Percentiles rank a stretch among this genome's conserved stretches.
These are phyloP conservation scores for Trichoderma polysporum DNA, from an alignment of 2,329 filamentous ascomycete genomes.

Conservation along the genomic window DNA sequence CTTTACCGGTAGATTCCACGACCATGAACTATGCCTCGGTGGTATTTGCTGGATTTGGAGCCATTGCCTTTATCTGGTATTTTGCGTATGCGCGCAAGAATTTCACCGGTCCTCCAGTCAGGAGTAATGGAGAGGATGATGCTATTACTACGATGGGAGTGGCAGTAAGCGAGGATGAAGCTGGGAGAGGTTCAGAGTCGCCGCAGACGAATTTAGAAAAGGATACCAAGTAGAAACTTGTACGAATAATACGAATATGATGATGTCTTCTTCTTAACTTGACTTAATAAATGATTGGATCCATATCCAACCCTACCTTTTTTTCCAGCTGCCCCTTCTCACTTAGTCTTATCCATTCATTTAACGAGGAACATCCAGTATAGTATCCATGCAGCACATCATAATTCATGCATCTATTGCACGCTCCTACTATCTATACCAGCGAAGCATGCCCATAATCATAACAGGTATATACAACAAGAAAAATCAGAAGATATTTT, in stretches of 20 bases:
- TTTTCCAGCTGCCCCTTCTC: not conserved
- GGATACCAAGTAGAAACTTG: not conserved
- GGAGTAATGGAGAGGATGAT: not conserved
- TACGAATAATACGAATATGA: slow-evolving; percentile 2
- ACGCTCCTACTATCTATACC: slow-evolving; percentile 16
- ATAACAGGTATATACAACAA: slow-evolving; percentile 20
- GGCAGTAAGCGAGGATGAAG: not conserved
- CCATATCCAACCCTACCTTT: not conserved
- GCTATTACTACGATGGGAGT: slow-evolving; percentile 5
- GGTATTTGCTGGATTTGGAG: slow-evolving; percentile 62
- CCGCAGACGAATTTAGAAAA: not conserved
- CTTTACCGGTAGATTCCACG: slow-evolving; percentile 54
- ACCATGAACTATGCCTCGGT: slow-evolving; percentile 68
- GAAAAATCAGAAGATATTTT: not conserved
- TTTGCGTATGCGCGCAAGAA: slow-evolving; percentile 61
- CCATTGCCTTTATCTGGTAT: slow-evolving; percentile 63
- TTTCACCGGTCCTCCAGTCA: slow-evolving; percentile 57
- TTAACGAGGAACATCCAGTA: not conserved
- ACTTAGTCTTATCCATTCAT: not conserved
- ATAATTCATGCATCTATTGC: slow-evolving; percentile 19
- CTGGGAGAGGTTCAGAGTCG: slow-evolving; percentile 11
- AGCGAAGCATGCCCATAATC: slow-evolving; percentile 16
- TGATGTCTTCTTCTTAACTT: not conserved
- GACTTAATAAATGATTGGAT: not conserved
- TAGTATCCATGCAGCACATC: not conserved